These are phyloP conservation scores for Candida nemodendra DNA, from an alignment of 805 yeast genomes.

Conservation along the genomic window DNA sequence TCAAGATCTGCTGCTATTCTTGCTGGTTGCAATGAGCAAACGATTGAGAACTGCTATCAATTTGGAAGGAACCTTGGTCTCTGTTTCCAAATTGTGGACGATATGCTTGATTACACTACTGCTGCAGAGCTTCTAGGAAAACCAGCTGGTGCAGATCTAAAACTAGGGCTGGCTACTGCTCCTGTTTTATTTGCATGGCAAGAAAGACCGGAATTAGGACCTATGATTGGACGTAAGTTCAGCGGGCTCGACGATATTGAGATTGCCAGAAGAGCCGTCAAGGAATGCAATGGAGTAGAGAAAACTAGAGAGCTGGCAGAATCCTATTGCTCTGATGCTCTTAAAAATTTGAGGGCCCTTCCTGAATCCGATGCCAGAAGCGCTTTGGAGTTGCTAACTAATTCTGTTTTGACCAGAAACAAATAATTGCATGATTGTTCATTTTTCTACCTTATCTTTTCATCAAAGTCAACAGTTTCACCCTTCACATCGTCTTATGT, in stretches of 20 bases:
- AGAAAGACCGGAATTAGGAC: constrained; percentile 80
- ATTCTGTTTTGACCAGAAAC: constrained; percentile 76
- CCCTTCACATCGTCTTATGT: no score
- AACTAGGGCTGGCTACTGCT: constrained; percentile 94
- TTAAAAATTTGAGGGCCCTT: constrained; percentile 63
- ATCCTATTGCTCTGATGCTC: constrained; percentile 73
- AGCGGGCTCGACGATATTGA: constrained; percentile 79
- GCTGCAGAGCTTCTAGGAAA: constrained; percentile 83
- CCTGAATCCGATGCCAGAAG: constrained; percentile 90
- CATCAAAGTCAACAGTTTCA: no score
- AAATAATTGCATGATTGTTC: constrained; percentile 41
- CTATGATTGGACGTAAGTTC: constrained; percentile 80
- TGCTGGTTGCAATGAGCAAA: constrained; percentile 72
- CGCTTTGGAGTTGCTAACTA: constrained; percentile 82
- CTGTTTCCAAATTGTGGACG: constrained; percentile 96
- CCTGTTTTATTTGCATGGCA: constrained; percentile 96
- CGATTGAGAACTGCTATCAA: constrained; percentile 84
- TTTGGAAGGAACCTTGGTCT: constrained; percentile 92
- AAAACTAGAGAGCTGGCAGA: constrained; percentile 77
- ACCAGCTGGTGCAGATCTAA: constrained; percentile 93
- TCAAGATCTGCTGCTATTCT: constrained; percentile 91
- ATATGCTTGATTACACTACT: constrained; percentile 92
- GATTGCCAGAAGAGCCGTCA: constrained; percentile 73
- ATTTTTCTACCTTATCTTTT: not conserved
- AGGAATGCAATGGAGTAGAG: constrained; percentile 66